Base-by-base conservation (phyloP, 345 rosid species). In the Tarenaya hassleriana region DNA sequence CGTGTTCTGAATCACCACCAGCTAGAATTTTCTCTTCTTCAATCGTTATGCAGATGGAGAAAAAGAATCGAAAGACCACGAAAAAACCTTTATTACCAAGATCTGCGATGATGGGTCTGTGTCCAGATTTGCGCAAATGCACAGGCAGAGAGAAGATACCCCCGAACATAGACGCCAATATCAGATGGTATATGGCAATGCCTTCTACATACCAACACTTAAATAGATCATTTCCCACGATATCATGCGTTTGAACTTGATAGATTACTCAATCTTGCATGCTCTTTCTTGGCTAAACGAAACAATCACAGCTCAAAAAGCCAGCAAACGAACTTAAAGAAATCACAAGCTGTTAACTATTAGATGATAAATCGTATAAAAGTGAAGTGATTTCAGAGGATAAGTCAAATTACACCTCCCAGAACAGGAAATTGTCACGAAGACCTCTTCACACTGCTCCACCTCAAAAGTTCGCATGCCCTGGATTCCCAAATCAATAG, bases 81-180 rank as follows among this genome's bases (percentile, higher is more conserved):
- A 46, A 16, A 10, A 10, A 18, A 7, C 19, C 32, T 8, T 14
- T 42, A 44, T 18, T 78, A 88, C 96, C 96, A 51, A 72, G 70
- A 81, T 85, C 90, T 55, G 69, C 56, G 58, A 85, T 71, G 24
- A 75, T 71, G 8, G 72, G 62, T 63, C 85, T 77, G 75, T 90
- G 79, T 68, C 91, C 91, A n/a, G 95, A 67, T 79, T 80, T 83
- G 79, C 91, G 84, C 59, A 83, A 70, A 68, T 85, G 91, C 44
- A 55, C 65, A 34, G 84, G 67, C 50, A 72, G 65, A 56, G 72
- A 48, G 27, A 53, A 81, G 31, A 72, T 74, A 45, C 83, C 80
- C 29, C 84, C 94, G 61, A 88, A 81, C 98, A 88, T 88, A 70
- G 80, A 73, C 68, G 21, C 58, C 42, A 44, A 43, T 5, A 16